These are phyloP conservation scores for Coemansia sp. DNA, from an alignment of 192 early-diverging fungal species.

Conservation along the genomic window DNA sequence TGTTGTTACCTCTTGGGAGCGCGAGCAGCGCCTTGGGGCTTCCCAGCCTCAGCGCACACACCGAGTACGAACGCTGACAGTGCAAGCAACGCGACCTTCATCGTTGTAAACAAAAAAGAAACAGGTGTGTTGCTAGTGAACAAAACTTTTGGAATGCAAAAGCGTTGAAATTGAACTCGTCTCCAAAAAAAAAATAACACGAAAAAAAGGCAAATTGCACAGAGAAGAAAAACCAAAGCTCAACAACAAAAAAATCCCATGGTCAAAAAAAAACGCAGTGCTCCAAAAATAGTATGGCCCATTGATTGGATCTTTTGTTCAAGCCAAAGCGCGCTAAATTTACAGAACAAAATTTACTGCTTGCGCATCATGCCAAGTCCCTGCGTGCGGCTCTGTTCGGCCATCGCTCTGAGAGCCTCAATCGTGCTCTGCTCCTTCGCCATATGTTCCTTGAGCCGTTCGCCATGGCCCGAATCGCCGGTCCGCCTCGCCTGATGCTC, in stretches of 20 bases:
- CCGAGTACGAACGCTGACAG: conserved; percentile 4
- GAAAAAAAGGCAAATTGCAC: too few relatives aligned
- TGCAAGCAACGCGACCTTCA: neutral
- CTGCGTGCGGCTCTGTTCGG: conserved; percentile 51
- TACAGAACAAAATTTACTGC: neutral
- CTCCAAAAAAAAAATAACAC: too few relatives aligned
- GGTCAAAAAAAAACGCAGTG: too few relatives aligned
- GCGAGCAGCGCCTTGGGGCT: neutral
- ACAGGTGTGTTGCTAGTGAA: too few relatives aligned
- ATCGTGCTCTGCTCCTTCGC: conserved; percentile 74
- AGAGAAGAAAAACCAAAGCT: too few relatives aligned
- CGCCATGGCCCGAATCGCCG: neutral
- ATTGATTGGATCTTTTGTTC: too few relatives aligned
- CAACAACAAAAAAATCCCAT: too few relatives aligned
- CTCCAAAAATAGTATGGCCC: too few relatives aligned
- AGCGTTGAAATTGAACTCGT: too few relatives aligned
- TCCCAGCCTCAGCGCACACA: neutral
- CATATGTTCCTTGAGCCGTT: conserved; percentile 47
- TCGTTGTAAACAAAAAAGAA: too few relatives aligned
- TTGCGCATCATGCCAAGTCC: conserved; percentile 31
- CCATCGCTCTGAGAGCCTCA: conserved; percentile 68
- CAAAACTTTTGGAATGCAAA: too few relatives aligned
- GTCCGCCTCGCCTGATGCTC: conserved; percentile 10
- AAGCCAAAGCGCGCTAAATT: too few relatives aligned
- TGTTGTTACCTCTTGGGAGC: neutral